Base-by-base conservation (phyloP, 2,329 filamentous ascomycete species). In the Curvularia hawaiiensis region DNA sequence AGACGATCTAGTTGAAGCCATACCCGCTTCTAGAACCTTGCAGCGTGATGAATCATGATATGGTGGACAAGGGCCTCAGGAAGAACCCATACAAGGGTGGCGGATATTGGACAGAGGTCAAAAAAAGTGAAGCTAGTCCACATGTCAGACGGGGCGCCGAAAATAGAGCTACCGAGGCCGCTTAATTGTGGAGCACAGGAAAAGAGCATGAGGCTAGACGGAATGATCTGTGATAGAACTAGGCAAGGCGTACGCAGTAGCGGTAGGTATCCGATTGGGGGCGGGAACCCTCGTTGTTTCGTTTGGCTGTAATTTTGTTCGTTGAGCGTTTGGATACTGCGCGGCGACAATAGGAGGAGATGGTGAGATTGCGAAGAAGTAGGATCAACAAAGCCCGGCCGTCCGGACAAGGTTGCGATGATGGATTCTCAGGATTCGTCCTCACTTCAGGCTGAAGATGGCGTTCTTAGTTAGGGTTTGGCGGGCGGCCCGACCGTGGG, bases 61-160 rank as follows among this genome's bases (percentile, higher is more conserved):
- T 38, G 35, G 6, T 38, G 53, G 30, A 47, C 30, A 5, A n/a
- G 33, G 44, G 44, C 44, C 18, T 22, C 31, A 28, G 5, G 18
- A 9, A 22, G 28, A 1, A 33, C 33, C 33, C 33, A 4, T 35
- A 7, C 33, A 35, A 3, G 33, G 14, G 12, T 3, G 5, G 10
- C 14, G 14, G 14, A n/a, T 35, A 35, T 35, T 47, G 18, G 10
- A 24, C 14, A 22, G 44, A 4, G 35, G 28, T 7, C 3, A 16
- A 52, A 49, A 8, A 52, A 49, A 54, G 54, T 26, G 16, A 50
- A 50, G 47, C 24, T 28, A 9, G 39, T 20, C 33, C n/a, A 50
- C 24, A 44, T 47, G 59, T 64, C 55, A 64, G 59, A 43, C 22
- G 22, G 60, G 60, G 30, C 20, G 18, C 62, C 46, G 63, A 59